Base-by-base conservation (phyloP, 805 yeast genomes). In the Debaryomyces prosopidis region DNA sequence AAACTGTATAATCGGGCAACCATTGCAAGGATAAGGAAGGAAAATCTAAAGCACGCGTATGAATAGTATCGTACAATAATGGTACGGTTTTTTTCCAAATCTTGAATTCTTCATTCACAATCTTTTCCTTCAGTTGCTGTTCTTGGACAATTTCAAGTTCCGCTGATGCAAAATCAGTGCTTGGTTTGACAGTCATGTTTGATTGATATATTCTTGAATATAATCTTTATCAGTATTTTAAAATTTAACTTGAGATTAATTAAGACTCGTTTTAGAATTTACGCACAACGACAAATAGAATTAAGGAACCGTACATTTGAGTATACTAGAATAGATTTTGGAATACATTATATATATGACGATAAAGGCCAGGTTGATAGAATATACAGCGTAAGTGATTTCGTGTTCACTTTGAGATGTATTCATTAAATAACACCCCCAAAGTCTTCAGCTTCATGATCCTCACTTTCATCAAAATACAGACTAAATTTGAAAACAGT, bases 51-150 rank as follows among this genome's bases (percentile, higher is more conserved):
- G 85, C 81, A 39, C 77, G 78, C 3, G 94, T 85, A 50, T 86
- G 83, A 38, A 89, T 71, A 49, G 85, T 77, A 53, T 84, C 87
- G 63, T 89, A 89, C 48, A 89, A 69, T 52, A 87, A 71, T 3
- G 95, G 96, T 11, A 87, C 84, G 1, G 92, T 79, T 57, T 88
- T 87, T 62, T 88, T 89, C 96, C 96, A 89, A 46, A 84, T 69
- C 53, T 75, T 75, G 71, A 77, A 86, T 66, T 87, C 94, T 63
- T 87, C 95, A 55, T 87, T 87, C 49, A 76, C 73, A 8, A 84
- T 64, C 58, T 85, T 86, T 55, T 83, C 87, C 40, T 73, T 71
- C 41, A 73, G 68, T 53, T 80, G 83, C 55, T 79, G 80, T 47
- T 75, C 80, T 16, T 61, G 54, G 27, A 65, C 57, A 17, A 72